Evolutionary conservation across 2,329 filamentous ascomycete species (phyloP), one percentile per base, ranked within the genome.

Genomic region (Ascochyta rabiei): DNA sequence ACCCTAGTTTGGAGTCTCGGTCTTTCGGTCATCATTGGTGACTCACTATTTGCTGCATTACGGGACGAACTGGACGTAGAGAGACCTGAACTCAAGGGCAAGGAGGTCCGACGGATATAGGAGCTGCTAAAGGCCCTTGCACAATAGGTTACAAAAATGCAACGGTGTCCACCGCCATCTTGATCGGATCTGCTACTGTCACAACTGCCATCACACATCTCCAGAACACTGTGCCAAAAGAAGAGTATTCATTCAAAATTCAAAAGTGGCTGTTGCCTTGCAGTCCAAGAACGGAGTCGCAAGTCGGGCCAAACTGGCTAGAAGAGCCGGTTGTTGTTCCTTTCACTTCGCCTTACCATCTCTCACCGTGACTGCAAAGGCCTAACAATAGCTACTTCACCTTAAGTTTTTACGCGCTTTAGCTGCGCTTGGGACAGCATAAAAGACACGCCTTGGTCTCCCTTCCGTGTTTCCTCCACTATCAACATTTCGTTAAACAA

Each of bases 1-100:
- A 99, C 95, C 0, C 79, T 99, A n/a, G 95, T 99, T 0, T 99
- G 95, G 95, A 96, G 91, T 71, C 75, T 99, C 21, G 95, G 91
- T 0, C 82, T 96, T 64, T 93, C 92, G 33, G 82, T 99, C 59
- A 79, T 99, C 26, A 84, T 98, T 6, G 91, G 90, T 10, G 95
- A 99, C 72, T 82, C 91, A 48, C 81, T 96, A 2, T 98, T 96
- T 77, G 92, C 95, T 0, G 86, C 93, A 6, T 79, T 99, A 57
- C 81, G 95, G 55, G 95, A 99, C 67, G 95, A 99, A 75, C 92
- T 92, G 88, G 95, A 99, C 75, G 84, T 91, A 5, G 91, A 97
- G 70, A 81, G 93, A 61, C 95, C 95, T 0, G 93, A 96, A 66
- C 89, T 95, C 83, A 87, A 85, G 56, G 95, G 92, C 44, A 93